A percentile compares a stretch with the other conserved stretches of the same genome.
Evolutionary conservation across 2,329 filamentous ascomycete species (phyloP).

Genomic region (Ophiocordyceps unilateralis): DNA sequence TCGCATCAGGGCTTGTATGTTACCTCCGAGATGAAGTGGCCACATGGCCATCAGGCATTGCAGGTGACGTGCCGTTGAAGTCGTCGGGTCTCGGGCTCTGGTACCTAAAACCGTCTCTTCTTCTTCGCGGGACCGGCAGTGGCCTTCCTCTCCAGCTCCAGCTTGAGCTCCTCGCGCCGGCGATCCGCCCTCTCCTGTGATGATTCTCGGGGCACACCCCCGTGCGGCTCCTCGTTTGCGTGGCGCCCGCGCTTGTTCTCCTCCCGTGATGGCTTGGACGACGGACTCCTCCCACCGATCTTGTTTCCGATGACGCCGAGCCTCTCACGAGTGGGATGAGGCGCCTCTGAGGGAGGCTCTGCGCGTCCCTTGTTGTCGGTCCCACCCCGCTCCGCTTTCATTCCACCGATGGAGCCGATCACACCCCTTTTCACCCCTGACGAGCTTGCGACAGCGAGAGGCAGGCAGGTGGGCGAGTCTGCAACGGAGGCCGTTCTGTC

Average conservation of each 20-base stretch:
- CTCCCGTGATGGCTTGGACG: conserved; percentile 2
- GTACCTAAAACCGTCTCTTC: conserved; percentile 32
- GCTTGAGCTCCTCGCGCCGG: conserved; percentile 32
- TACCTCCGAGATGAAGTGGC: neutral
- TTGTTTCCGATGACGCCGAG: conserved; percentile 19
- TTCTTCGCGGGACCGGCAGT: conserved; percentile 34
- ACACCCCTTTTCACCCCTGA: conserved; percentile 10
- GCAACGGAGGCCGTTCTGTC: conserved; percentile 9
- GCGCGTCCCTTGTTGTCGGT: neutral
- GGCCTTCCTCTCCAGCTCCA: conserved; percentile 30
- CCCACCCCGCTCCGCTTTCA: conserved; percentile 3
- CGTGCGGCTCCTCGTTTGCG: conserved; percentile 7
- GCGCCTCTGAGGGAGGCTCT: neutral
- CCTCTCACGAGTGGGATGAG: conserved; percentile 6
- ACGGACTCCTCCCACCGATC: conserved; percentile 2
- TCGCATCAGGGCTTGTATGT: neutral
- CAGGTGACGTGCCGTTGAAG: neutral
- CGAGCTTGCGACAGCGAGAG: conserved; percentile 7
- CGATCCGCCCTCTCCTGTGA: conserved; percentile 29
- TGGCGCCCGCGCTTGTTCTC: conserved; percentile 7
- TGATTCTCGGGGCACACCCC: conserved; percentile 20
- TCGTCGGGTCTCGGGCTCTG: neutral
- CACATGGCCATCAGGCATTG: neutral
- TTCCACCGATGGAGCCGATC: conserved; percentile 25
- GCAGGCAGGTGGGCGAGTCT: conserved; percentile 6